Evolutionary conservation across 495 filamentous ascomycete species (phyloP), one percentile per base, ranked within the genome.

Genomic region (Alectoria sarmentosa): DNA sequence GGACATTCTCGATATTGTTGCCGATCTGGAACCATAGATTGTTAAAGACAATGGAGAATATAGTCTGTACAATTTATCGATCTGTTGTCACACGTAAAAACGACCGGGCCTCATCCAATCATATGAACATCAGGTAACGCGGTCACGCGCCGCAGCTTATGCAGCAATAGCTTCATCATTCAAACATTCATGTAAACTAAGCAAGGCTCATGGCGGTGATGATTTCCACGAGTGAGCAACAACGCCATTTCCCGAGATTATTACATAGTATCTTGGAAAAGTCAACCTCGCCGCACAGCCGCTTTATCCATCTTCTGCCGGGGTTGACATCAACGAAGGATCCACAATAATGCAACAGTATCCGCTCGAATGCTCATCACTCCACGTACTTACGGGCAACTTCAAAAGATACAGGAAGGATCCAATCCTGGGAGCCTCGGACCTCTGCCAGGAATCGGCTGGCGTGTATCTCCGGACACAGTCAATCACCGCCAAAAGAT

Each of bases 401-500:
- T 78, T 58, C 80, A 82, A 66, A 73, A 60, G 30, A 70, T 74
- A 69, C 75, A 79, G 65, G 72, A 71, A 68, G 73, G 67, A 62
- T 64, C 69, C 52, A 58, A 64, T 44, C 36, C 58, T 60, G 64
- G 65, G 60, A 66, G 73, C 48, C 60, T 65, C 26, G 65, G 59
- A 28, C 69, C 70, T 58, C 70, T 70, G 59, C 70, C 77, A 34
- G 69, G 77, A 52, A 60, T 71, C n/a, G 79, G 79, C 63, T 82
- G 79, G 79, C 70, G 66, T 32, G 64, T 73, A 39, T 66, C 66
- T 52, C 65, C 64, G 23, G 57, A 67, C 26, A 67, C 72, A 64
- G 52, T 65, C 30, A 38, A 48, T 28, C 67, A 66, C 46, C 65
- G 68, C 32, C 62, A 71, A 64, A 74, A 79, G 57, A 98, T 98